phyloP scores from a whole-genome alignment of 2,329 filamentous ascomycete species.

The Penicillium palitans region DNA sequence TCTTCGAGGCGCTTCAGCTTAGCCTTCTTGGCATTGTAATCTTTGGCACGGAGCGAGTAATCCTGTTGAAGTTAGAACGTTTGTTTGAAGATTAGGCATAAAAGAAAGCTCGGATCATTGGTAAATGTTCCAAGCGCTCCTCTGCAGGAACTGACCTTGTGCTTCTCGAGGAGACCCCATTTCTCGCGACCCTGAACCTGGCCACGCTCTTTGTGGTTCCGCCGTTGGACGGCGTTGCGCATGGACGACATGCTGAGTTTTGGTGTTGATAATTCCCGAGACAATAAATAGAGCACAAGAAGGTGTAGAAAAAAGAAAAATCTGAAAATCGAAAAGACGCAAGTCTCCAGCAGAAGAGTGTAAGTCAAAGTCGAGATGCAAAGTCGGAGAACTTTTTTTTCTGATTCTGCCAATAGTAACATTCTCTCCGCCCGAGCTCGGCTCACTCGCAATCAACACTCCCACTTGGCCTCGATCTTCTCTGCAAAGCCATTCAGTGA shows the following conservation, averaged over 20 bases:
- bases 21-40: constrained; percentile 63
- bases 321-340: neutral
- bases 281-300: neutral
- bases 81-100: neutral
- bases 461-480: constrained; percentile 14
- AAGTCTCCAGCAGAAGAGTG: constrained; percentile 3
- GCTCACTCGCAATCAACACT: constrained; percentile 28
- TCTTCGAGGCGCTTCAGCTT: constrained; percentile 60
- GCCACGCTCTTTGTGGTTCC: constrained; percentile 85
- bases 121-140: neutral
- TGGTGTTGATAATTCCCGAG: neutral
- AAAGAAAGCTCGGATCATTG: neutral
- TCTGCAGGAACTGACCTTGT: constrained; percentile 62
- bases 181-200: constrained; percentile 80
- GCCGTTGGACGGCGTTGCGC: constrained; percentile 68
- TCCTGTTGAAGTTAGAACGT: constrained; percentile 44
- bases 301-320: neutral
- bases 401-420: constrained; percentile 21
- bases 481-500: neutral
- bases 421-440: constrained; percentile 26
- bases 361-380: constrained; percentile 8
- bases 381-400: constrained; percentile 27
- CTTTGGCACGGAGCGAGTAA: constrained; percentile 64
- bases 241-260: constrained; percentile 55
- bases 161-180: constrained; percentile 92